Base-by-base conservation (phyloP, 2,329 filamentous ascomycete genomes). In the Chaetomium sp. region DNA sequence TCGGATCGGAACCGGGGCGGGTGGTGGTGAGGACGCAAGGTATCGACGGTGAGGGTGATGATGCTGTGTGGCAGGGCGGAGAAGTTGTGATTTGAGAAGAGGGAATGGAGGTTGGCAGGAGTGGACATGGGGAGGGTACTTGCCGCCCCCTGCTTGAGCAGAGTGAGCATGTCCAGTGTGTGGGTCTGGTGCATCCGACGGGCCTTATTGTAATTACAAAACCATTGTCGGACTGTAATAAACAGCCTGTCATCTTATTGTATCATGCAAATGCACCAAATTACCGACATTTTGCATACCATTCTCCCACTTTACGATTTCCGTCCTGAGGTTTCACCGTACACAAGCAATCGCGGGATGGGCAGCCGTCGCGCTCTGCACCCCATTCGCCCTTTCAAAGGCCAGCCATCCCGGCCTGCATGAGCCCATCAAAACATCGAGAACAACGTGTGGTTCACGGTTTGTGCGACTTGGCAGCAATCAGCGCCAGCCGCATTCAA, bases 381-480 rank as follows among this genome's bases (percentile, higher is more conserved):
- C 36, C 52, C 53, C 44, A 49, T 53, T 57, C 49, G 49, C 46
- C 49, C 43, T 54, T 40, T 34, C 19, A 27, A n/a, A 5, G 38
- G 10, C 38, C 55, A 40, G 37, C 44, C 37, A 45, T 45, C 56
- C 49, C 36, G 44, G 49, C 19, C 45, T 49, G 49, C 56, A 58
- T 47, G 55, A 34, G 35, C 37, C 54, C 53, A 56, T 54, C 53
- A 56, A 53, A 55, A 57, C 52, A 55, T 53, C 38, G 45, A 56
- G 49, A 41, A 33, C 52, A 54, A 36, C 33, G 34, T 42, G 11
- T 36, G 19, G n/a, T 10, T 19, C 12, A 3, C 35, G 12, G n/a
- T 19, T 6, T 34, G 46, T 45, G 52, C 34, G 34, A 45, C 52
- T 54, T 49, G 52, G 33, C 38, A 34, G 46, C 37, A 34, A 32